Base-by-base conservation (phyloP, 768 basidiomycete species). In the Gymnopilus dilepis region DNA sequence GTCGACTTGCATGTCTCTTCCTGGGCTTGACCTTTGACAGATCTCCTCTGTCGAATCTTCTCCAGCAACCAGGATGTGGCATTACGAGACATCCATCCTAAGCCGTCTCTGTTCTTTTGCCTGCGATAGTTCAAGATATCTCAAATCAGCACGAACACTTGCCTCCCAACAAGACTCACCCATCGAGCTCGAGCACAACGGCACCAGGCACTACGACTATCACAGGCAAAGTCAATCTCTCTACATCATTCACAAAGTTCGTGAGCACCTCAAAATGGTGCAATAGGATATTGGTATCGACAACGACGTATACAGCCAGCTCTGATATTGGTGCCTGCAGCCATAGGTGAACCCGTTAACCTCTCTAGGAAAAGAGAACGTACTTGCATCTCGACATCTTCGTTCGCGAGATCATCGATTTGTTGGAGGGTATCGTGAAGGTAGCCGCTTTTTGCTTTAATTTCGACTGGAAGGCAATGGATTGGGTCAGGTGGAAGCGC, bases 261-360 rank as follows among this genome's bases (percentile, higher is more conserved):
- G 84, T 80, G 61, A 94, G 73, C 38, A 84, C 79, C 56, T 86
- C 85, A 61, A 92, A 82, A 62, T 86, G 80, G 69, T 87, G 85
- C 66, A 92, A 73, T 26, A 95, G 77, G 62, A 94, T 84, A 66
- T 94, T 95, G 28, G 92, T 94, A 69, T 95, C 92, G 31, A 92
- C 70, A 15, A 94, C 83, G 53, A 94, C 67, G 65, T 82, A 84
- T 17, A 77, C 74, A 34, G 76, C 69, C 59, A 66, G 74, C 65
- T 82, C 82, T 6, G 76, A 74, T 37, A 78, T 62, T 34, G 82
- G 78, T 11, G 76, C 77, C 82, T 86, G 63, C 34, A 52, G 30
- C 2, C 38, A 45, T 55, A 33, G 61, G 59, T 62, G 33, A 42
- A 19, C 5, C 24, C 21, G 42, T 53, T 28, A 38, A 57, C 42